Evolutionary conservation across 2,329 filamentous ascomycete species (phyloP).

Genomic region (Penicillium rolfsii): DNA sequence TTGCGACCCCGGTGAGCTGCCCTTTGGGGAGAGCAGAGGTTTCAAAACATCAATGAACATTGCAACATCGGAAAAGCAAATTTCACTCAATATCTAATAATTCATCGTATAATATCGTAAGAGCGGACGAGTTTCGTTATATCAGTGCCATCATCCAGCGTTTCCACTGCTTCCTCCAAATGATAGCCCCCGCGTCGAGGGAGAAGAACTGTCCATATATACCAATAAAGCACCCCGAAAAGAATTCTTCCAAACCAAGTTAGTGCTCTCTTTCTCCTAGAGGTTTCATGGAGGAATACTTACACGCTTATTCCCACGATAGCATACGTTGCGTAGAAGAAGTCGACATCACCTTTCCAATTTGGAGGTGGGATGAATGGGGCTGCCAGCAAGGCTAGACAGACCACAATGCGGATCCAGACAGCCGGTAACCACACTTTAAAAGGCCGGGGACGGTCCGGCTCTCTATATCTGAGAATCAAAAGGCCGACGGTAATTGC

Average conservation of each 20-base stretch:
- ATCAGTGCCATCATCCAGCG: conserved; percentile 68
- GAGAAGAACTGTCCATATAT: conserved; percentile 64
- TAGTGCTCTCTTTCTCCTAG: conserved; percentile 13
- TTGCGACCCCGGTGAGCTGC: no score
- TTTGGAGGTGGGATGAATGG: conserved; percentile 64
- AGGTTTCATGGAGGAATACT: conserved; percentile 29
- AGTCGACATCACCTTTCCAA: conserved; percentile 49
- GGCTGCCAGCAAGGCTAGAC: conserved; percentile 59
- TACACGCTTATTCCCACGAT: conserved; percentile 53
- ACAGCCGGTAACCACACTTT: conserved; percentile 66
- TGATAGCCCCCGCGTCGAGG: conserved; percentile 63
- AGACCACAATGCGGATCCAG: conserved; percentile 58
- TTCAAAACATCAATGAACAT: no score
- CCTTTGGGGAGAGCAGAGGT: no score
- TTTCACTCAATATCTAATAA: no score
- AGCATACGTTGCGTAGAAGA: conserved; percentile 59
- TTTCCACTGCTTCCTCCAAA: conserved; percentile 63
- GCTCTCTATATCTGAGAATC: conserved; percentile 62
- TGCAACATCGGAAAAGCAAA: no score
- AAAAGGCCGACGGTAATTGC: conserved; percentile 62
- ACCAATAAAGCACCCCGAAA: conserved; percentile 69
- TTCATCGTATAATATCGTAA: conserved; percentile 8
- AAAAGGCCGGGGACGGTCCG: conserved; percentile 66
- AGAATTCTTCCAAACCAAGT: conserved; percentile 52
- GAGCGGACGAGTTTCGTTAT: conserved; percentile 60